Evolutionary conservation across 1,139 yeast species (phyloP).

Genomic region (Wickerhamomyces sp.): DNA sequence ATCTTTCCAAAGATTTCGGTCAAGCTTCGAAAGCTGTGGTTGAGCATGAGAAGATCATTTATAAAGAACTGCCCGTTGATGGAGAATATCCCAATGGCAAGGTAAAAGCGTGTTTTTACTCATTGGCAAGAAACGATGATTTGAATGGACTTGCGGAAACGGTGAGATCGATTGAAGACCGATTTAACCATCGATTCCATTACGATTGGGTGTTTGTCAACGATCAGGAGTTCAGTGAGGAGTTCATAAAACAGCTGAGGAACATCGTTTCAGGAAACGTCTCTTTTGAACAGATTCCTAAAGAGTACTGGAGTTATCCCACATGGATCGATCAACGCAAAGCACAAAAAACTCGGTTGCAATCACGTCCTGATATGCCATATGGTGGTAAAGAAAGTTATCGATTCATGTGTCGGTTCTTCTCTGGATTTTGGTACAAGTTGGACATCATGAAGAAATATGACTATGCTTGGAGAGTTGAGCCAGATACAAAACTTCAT

Average conservation of each 20-base stretch:
- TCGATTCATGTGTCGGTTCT: constrained; percentile 75
- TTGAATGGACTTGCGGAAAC: constrained; percentile 43
- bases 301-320: constrained; percentile 71
- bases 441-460: constrained; percentile 49
- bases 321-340: constrained; percentile 57
- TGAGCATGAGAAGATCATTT: constrained; percentile 6
- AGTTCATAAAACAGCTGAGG: constrained; percentile 45
- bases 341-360: constrained; percentile 35
- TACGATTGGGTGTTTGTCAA: constrained; percentile 83
- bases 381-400: constrained; percentile 64
- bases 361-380: constrained; percentile 42
- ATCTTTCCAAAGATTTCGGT: constrained; percentile 12
- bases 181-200: constrained; percentile 60
- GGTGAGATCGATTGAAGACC: constrained; percentile 57
- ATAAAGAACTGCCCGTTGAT: constrained; percentile 1
- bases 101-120: constrained; percentile 55
- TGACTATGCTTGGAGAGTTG: constrained; percentile 73
- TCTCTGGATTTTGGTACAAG: constrained; percentile 60
- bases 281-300: constrained; percentile 55
- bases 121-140: constrained; percentile 60
- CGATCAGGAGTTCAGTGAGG: constrained; percentile 54
- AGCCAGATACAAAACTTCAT: constrained; percentile 59
- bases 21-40: neutral
- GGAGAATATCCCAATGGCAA: too few relatives aligned
- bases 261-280: constrained; percentile 55